Evolutionary conservation across 768 basidiomycete genomes (phyloP).

Genomic region (Russula griseocarnosa): DNA sequence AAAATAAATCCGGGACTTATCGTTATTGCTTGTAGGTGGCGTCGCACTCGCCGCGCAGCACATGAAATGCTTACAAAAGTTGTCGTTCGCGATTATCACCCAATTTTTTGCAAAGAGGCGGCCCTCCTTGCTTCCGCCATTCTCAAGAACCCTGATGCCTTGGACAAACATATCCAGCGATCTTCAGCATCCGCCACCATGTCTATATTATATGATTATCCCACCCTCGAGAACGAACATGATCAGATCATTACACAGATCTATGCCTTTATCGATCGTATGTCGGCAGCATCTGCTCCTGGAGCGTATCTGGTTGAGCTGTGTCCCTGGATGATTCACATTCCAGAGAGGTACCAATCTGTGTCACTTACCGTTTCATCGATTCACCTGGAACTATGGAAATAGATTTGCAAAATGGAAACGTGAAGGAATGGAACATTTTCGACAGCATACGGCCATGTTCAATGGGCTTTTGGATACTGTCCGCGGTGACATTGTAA

Average conservation of each 20-base stretch:
- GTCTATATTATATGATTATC: constrained; percentile 12
- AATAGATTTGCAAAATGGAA: constrained; percentile 18
- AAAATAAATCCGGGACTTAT: neutral
- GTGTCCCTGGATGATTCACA: constrained; percentile 25
- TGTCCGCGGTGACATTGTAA: neutral
- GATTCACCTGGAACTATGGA: neutral
- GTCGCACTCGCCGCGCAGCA: constrained; percentile 16
- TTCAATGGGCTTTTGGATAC: constrained; percentile 10
- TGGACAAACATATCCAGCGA: constrained; percentile 6
- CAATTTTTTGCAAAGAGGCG: constrained; percentile 10
- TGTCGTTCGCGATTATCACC: constrained; percentile 3
- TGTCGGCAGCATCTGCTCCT: constrained; percentile 16
- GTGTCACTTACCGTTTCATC: no score
- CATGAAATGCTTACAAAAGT: constrained; percentile 16
- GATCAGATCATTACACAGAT: constrained; percentile 11
- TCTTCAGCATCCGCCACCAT: constrained; percentile 8
- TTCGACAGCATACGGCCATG: neutral
- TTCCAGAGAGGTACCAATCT: neutral
- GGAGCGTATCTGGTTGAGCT: constrained; percentile 29
- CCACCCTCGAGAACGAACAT: constrained; percentile 13
- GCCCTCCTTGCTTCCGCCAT: neutral
- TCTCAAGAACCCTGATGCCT: neutral
- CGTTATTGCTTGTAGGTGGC: constrained; percentile 11
- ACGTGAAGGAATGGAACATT: constrained; percentile 6
- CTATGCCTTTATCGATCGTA: neutral